Percentiles rank a stretch among this genome's conserved stretches.
Evolutionary conservation across 164 flowering plant genomes (phyloP).

Genomic region (Vitis cinerea): DNA sequence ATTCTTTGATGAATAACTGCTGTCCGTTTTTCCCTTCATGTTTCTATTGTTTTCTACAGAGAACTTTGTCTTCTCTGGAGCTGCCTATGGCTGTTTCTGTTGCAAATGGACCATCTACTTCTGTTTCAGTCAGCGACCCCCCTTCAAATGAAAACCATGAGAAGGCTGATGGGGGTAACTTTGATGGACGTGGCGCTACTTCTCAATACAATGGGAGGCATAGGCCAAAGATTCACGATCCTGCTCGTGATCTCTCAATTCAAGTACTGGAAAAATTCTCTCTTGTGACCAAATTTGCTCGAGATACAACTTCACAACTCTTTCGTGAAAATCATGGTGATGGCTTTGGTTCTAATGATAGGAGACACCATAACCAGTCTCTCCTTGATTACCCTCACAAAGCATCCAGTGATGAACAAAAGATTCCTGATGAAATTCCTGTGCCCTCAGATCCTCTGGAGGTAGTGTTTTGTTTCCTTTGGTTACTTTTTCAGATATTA

Average conservation of each 20-base stretch:
- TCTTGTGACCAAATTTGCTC: slow-evolving; percentile 95
- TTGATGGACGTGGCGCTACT: slow-evolving; percentile 28
- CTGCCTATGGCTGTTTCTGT: slow-evolving; percentile 79
- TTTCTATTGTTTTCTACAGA: slow-evolving; percentile 44
- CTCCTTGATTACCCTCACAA: slow-evolving; percentile 27
- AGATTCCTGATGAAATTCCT: slow-evolving; percentile 33
- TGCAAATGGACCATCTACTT: slow-evolving; percentile 49
- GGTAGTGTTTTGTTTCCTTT: slow-evolving; percentile 37
- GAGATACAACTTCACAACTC: slow-evolving; percentile 95
- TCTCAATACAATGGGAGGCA: slow-evolving; percentile 46
- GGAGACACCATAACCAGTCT: slow-evolving; percentile 39
- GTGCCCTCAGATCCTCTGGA: slow-evolving; percentile 70
- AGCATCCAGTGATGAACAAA: slow-evolving; percentile 25
- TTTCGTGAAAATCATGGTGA: slow-evolving; percentile 70
- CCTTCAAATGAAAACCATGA: slow-evolving; percentile 38
- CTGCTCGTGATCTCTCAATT: slow-evolving; percentile 90
- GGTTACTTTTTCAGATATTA: neutral
- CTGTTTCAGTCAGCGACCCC: slow-evolving; percentile 30
- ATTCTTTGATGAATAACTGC: neutral
- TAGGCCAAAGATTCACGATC: slow-evolving; percentile 71
- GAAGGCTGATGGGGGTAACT: slow-evolving; percentile 25
- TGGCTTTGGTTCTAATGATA: slow-evolving; percentile 44
- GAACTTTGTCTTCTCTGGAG: slow-evolving; percentile 91
- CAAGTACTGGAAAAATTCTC: slow-evolving; percentile 96
- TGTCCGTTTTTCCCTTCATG: neutral